phyloP scores from a whole-genome alignment of 2,329 filamentous ascomycete genomes.

The Calonectria leucothoes region DNA sequence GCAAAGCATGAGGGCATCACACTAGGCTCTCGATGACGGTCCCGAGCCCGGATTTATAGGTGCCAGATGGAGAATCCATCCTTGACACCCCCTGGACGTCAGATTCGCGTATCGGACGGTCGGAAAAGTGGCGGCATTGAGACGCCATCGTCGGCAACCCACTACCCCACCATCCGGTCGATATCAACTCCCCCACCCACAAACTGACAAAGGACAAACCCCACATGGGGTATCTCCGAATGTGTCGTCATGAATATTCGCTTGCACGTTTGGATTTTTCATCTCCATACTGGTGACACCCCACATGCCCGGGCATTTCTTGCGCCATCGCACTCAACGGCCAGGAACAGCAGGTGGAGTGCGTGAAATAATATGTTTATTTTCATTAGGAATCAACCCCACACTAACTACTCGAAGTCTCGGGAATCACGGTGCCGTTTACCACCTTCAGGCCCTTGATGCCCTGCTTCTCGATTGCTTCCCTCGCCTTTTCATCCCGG shows the following conservation, averaged over 20 bases:
- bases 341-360: background rate
- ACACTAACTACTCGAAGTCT: background rate
- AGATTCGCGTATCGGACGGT: background rate
- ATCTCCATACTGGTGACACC: background rate
- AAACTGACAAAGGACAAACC: background rate
- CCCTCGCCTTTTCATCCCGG: slow-evolving; percentile 20
- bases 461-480: slow-evolving; percentile 27
- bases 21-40: background rate
- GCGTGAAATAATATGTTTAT: background rate
- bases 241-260: background rate
- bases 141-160: background rate
- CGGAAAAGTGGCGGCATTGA: background rate
- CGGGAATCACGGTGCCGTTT: slow-evolving; percentile 12
- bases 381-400: background rate
- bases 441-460: slow-evolving; percentile 9
- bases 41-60: background rate
- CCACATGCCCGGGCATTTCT: background rate
- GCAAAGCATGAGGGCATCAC: background rate
- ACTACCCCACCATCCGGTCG: background rate
- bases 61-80: background rate
- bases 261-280: background rate
- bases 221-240: background rate
- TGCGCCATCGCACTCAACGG: background rate
- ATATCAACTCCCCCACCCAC: background rate
- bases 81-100: background rate